Conservation (phyloP, 1,139 yeast species). For the Trichomonascaceae sp. region DNA sequence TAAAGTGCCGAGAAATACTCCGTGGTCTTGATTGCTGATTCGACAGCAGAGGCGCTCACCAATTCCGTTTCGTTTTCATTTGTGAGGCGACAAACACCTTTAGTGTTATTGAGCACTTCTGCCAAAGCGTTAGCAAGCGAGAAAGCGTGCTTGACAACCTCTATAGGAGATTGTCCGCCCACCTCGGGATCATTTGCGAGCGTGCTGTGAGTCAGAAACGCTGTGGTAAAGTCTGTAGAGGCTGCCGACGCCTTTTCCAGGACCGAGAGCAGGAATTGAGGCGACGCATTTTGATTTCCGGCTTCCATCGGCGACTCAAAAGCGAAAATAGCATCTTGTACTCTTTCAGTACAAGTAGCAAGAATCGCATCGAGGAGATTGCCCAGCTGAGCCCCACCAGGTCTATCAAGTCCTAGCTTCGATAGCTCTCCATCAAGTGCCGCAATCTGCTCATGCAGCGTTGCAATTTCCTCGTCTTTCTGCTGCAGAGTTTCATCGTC, state of each 20-base stretch:
- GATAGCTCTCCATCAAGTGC: constrained; percentile 60
- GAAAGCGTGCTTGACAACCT: constrained; percentile 54
- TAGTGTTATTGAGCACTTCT: constrained; percentile 55
- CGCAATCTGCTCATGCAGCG: constrained; percentile 50
- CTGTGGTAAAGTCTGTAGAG: constrained; percentile 71
- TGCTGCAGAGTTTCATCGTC: constrained; percentile 38
- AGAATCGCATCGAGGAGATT: constrained; percentile 66
- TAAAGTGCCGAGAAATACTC: constrained; percentile 48
- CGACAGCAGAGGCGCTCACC: constrained; percentile 37
- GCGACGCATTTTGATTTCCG: constrained; percentile 68
- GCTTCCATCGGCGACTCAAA: constrained; percentile 73
- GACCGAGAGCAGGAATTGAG: constrained; percentile 56
- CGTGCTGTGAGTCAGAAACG: constrained; percentile 47
- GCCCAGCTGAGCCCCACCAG: constrained; percentile 36
- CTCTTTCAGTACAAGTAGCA: constrained; percentile 52
- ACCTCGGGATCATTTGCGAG: constrained; percentile 68
- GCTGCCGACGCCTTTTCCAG: constrained; percentile 59
- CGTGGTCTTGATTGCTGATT: constrained; percentile 49
- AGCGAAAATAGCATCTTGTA: constrained; percentile 64
- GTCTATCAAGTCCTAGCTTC: constrained; percentile 27
- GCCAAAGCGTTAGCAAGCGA: constrained; percentile 52
- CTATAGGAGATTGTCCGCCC: constrained; percentile 43
- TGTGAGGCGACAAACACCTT: constrained; percentile 51
- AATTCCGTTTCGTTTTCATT: constrained; percentile 40
- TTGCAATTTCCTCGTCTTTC: constrained; percentile 69